phyloP scores from a whole-genome alignment of 2,329 filamentous ascomycete genomes.

The Dactylellina cionopaga region DNA sequence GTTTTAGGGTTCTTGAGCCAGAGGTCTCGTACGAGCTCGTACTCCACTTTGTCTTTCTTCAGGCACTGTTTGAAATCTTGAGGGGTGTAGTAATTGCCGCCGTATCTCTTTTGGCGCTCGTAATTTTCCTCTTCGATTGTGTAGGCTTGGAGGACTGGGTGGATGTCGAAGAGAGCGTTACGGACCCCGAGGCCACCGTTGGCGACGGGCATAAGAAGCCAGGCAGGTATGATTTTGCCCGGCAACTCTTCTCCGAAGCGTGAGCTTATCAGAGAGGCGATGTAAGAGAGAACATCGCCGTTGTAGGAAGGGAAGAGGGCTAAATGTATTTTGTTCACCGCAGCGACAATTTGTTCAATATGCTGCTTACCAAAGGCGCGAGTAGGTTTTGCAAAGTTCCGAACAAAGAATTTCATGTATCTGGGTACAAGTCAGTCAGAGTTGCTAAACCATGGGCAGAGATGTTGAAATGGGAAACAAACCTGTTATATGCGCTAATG shows the following conservation, averaged over 20 bases:
- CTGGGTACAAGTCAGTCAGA: constrained; percentile 66
- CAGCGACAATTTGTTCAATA: constrained; percentile 67
- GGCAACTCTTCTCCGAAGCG: constrained; percentile 64
- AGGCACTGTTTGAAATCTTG: constrained; percentile 42
- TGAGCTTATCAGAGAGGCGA: constrained; percentile 66
- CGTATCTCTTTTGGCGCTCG: constrained; percentile 57
- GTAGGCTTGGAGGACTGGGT: constrained; percentile 60
- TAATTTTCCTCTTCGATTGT: constrained; percentile 58
- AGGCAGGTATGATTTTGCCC: constrained; percentile 61
- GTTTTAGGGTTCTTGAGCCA: constrained; percentile 24
- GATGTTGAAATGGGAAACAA: constrained; percentile 65
- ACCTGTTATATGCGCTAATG: constrained; percentile 70
- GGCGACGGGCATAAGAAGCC: constrained; percentile 64
- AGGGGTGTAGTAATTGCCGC: constrained; percentile 58
- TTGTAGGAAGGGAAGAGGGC: constrained; percentile 63
- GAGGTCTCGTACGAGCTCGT: constrained; percentile 16
- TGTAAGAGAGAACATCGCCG: constrained; percentile 67
- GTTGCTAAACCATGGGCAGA: constrained; percentile 68
- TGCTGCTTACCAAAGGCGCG: constrained; percentile 68
- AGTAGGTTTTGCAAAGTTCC: constrained; percentile 67
- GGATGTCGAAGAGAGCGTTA: constrained; percentile 63
- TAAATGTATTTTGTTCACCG: constrained; percentile 66
- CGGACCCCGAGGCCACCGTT: constrained; percentile 65
- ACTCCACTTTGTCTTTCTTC: constrained; percentile 34
- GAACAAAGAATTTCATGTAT: constrained; percentile 65